Conservation (phyloP, 2,329 filamentous ascomycete genomes). For the Hortaea sp. region DNA sequence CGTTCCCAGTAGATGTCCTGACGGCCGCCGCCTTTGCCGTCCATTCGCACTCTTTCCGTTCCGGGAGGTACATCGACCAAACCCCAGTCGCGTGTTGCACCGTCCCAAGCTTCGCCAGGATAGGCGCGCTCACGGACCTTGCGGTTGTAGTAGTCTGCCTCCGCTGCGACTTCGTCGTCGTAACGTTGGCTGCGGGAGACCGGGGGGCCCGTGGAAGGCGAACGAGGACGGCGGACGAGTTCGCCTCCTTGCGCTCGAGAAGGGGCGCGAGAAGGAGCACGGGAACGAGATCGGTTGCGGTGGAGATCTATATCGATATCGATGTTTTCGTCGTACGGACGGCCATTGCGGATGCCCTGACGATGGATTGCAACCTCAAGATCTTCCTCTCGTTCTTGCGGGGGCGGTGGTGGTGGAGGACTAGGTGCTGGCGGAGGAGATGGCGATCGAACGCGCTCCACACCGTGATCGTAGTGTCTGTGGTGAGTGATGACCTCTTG, state of each 20-base stretch:
- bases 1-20: conserved; percentile 71
- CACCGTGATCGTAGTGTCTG: conserved; percentile 70
- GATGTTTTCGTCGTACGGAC: conserved; percentile 54
- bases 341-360: conserved; percentile 36
- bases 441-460: conserved; percentile 38
- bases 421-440: conserved; percentile 30
- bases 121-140: conserved; percentile 59
- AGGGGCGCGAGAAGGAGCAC: no score
- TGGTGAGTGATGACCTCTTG: conserved; percentile 86
- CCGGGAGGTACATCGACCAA: conserved; percentile 79
- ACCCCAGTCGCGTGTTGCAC: conserved; percentile 66
- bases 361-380: conserved; percentile 49
- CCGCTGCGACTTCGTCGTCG: conserved; percentile 41
- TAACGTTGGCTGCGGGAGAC: conserved; percentile 23
- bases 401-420: conserved; percentile 38
- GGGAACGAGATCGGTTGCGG: background rate
- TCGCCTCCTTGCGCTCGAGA: conserved; percentile 1
- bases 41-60: conserved; percentile 72
- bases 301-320: conserved; percentile 51
- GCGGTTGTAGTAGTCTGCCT: conserved; percentile 54
- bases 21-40: conserved; percentile 62
- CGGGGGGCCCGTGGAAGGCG: conserved; percentile 13
- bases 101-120: conserved; percentile 63
- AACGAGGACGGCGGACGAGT: conserved; percentile 18
- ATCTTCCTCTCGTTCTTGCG: conserved; percentile 43